Evolutionary conservation across 106 monocot species (phyloP).

Genomic region (Dioscorea alata): DNA sequence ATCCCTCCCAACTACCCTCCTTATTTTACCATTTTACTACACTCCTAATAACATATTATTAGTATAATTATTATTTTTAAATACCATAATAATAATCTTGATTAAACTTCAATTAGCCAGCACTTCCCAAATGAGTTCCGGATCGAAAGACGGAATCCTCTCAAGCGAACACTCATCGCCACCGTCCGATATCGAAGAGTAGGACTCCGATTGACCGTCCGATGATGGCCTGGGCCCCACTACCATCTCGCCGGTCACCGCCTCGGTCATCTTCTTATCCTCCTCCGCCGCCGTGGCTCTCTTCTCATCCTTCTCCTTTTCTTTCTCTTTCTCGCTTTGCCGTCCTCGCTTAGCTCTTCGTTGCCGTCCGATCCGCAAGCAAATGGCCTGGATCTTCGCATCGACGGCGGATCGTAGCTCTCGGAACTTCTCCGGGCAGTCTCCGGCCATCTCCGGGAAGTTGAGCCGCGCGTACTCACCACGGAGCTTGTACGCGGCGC

Average conservation of each 20-base stretch:
- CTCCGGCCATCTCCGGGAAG: slow-evolving; percentile 36
- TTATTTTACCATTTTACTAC: not conserved
- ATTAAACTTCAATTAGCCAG: slow-evolving; percentile 22
- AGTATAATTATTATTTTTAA: not conserved
- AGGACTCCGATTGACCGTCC: slow-evolving; percentile 1
- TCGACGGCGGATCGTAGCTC: slow-evolving; percentile 59
- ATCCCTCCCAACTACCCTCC: not conserved
- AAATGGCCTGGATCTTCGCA: slow-evolving; percentile 75
- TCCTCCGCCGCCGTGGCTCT: not conserved
- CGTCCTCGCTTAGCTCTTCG: slow-evolving; percentile 14
- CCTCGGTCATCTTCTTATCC: too few relatives aligned
- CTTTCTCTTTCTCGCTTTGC: slow-evolving; percentile 1
- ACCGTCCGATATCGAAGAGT: slow-evolving; percentile 20
- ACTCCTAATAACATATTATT: not conserved
- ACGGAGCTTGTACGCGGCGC: slow-evolving; percentile 79
- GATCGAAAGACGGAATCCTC: slow-evolving; percentile 77
- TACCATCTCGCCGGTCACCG: not conserved
- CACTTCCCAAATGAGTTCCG: slow-evolving; percentile 79
- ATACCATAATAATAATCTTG: not conserved
- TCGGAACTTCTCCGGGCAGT: slow-evolving; percentile 30
- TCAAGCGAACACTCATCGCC: slow-evolving; percentile 46
- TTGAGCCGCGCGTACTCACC: slow-evolving; percentile 88
- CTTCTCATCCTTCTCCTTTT: not conserved
- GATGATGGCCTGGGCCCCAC: not conserved
- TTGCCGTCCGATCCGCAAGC: slow-evolving; percentile 34